Evolutionary conservation across 108 stramenopile species (phyloP).

Genomic region (Nitzschia sp.): DNA sequence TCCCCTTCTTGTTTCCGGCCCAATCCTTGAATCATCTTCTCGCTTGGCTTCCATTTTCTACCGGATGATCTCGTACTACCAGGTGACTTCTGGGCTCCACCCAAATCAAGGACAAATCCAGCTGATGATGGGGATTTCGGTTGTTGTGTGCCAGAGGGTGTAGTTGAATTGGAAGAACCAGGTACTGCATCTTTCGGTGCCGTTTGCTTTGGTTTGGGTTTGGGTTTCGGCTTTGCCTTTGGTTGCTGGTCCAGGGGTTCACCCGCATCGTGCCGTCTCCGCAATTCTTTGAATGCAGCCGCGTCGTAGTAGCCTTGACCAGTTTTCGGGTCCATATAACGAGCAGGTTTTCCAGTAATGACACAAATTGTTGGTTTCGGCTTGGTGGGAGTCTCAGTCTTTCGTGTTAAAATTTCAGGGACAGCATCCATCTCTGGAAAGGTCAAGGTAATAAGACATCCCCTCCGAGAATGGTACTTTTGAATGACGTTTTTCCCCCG

Average conservation of each 20-base stretch:
- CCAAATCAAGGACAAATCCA: conserved; percentile 7
- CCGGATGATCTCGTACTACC: conserved; percentile 11
- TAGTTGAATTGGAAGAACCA: too few species aligned
- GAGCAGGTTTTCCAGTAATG: conserved; percentile 77
- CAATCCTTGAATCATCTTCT: conserved; percentile 18
- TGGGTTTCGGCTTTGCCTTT: conserved; percentile 9
- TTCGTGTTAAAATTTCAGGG: conserved; percentile 64
- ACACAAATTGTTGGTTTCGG: conserved; percentile 41
- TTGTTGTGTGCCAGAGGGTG: not conserved
- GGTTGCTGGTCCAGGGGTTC: conserved; percentile 31
- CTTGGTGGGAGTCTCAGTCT: conserved; percentile 2
- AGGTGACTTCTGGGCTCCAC: conserved; percentile 1
- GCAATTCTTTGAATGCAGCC: conserved; percentile 72
- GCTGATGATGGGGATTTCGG: conserved; percentile 1
- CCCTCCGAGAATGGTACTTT: conserved; percentile 66
- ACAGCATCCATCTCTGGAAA: conserved; percentile 87
- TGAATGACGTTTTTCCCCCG: conserved; percentile 41
- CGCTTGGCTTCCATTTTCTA: conserved; percentile 33
- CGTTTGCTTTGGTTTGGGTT: not conserved
- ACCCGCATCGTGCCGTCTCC: conserved; percentile 63
- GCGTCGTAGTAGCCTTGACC: conserved; percentile 61
- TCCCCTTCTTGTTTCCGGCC: not conserved
- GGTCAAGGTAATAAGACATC: conserved; percentile 70
- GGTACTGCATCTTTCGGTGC: too few species aligned
- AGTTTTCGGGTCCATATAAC: conserved; percentile 77